Percentiles rank a stretch among this genome's conserved stretches.
These are phyloP conservation scores for Silene conica DNA, from an alignment of 148 eudicot species.

Conservation along the genomic window DNA sequence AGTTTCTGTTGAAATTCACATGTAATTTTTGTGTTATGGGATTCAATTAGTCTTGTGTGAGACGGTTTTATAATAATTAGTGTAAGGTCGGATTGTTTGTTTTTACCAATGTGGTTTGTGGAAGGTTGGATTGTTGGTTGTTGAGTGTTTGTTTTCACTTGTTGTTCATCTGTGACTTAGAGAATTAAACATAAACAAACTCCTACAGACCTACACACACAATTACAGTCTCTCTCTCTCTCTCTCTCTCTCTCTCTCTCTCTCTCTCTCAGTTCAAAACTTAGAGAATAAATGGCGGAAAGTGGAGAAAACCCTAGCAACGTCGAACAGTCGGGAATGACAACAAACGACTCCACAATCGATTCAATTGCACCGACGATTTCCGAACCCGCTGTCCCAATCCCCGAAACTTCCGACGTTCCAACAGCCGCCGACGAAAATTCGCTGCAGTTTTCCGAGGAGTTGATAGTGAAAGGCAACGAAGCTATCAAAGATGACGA, in stretches of 20 bases:
- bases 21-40: not conserved
- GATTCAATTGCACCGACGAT: constrained; percentile 33
- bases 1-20: not conserved
- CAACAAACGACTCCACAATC: constrained; percentile 50
- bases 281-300: constrained; percentile 20
- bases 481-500: constrained; percentile 54
- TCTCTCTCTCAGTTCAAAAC: constrained; percentile 21
- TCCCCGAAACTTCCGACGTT: constrained; percentile 28
- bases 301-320: constrained; percentile 13
- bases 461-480: constrained; percentile 58
- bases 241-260: too few relatives aligned
- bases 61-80: too few relatives aligned
- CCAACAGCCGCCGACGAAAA: constrained; percentile 22
- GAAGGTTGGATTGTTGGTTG: not conserved
- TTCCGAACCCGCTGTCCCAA: constrained; percentile 44
- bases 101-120: not conserved
- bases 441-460: constrained; percentile 56
- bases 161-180: constrained; percentile 1
- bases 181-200: too few relatives aligned
- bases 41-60: too few relatives aligned
- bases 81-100: not conserved
- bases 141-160: not conserved
- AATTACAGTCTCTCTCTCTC: too few relatives aligned
- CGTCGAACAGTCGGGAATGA: constrained; percentile 27
- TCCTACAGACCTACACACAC: not conserved